These are phyloP conservation scores for Acanthamoeba quina DNA, from an alignment of 208 protist genomes.

Conservation along the genomic window DNA sequence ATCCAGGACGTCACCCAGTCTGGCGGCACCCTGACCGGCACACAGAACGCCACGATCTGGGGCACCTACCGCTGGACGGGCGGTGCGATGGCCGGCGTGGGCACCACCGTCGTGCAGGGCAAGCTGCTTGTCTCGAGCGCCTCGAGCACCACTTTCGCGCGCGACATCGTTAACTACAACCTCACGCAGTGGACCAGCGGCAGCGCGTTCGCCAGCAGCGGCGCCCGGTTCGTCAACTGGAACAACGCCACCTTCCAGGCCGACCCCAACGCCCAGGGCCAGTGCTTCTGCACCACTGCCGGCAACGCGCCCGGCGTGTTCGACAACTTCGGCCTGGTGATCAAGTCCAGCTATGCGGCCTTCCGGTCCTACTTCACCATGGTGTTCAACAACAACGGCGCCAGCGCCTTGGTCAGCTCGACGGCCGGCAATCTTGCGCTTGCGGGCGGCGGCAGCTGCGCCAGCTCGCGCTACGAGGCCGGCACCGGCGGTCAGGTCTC, in stretches of 20 bases:
- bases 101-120: constrained; percentile 53
- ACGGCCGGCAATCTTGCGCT: constrained; percentile 25
- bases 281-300: constrained; percentile 32
- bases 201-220: background rate
- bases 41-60: constrained; percentile 21
- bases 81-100: constrained; percentile 42
- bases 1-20: constrained; percentile 18
- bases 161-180: constrained; percentile 66
- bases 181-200: constrained; percentile 41
- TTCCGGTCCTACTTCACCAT: background rate
- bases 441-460: constrained; percentile 35
- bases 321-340: constrained; percentile 40
- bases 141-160: background rate
- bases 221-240: constrained; percentile 51
- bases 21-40: constrained; percentile 47
- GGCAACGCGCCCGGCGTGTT: constrained; percentile 64
- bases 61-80: constrained; percentile 51
- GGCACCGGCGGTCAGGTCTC: background rate
- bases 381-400: constrained; percentile 19
- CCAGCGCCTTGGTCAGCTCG: constrained; percentile 13
- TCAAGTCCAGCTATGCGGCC: background rate
- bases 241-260: constrained; percentile 70
- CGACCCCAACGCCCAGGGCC: background rate
- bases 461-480: background rate
- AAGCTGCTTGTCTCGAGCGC: background rate